Base-by-base conservation (phyloP, 345 rosid species). In the Abelmoschus esculentus region DNA sequence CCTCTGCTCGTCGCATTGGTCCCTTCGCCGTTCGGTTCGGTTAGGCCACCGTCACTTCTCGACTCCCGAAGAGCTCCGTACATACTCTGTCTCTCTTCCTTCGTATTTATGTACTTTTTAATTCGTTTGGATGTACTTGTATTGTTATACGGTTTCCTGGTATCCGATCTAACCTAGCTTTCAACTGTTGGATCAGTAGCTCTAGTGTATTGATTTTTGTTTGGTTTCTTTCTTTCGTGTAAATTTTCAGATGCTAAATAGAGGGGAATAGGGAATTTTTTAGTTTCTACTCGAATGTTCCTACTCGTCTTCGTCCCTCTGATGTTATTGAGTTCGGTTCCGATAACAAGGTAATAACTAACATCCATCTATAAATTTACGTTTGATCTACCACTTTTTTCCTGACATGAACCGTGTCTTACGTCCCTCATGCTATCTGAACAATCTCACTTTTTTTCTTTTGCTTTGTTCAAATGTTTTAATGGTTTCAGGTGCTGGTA, bases 21-120 rank as follows among this genome's bases (percentile, higher is more conserved):
- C n/a, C n/a, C n/a, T n/a, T n/a, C n/a, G n/a, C n/a, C n/a, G n/a
- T n/a, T n/a, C n/a, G n/a, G n/a, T n/a, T n/a, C n/a, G n/a, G n/a
- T n/a, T n/a, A n/a, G 90, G 92, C 69, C 87, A 81, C 62, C 90
- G 88, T 80, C 85, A 79, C 32, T 88, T 88, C 87, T 88, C 90
- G 8, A 81, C 87, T 14, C 86, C 86, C 19, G 90, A 87, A 81
- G 90, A 88, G 67, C 74, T 88, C 31, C 82, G 89, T 85, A 82
- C n/a, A 17, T 6, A 3, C 13, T 63, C 59, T n/a, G 3, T 22
- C 55, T 56, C 8, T 49, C 17, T 29, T 22, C 2, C 3, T 47
- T 40, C 44, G 44, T 40, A 40, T 40, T 40, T 40, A 40, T 64
- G 1, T 36, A 19, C 2, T 29, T 9, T 53, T 49, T 54, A 53